Percentiles rank a stretch among this genome's conserved stretches.
phyloP scores from a whole-genome alignment of 345 rosid species.

The Erodium maritimum region DNA sequence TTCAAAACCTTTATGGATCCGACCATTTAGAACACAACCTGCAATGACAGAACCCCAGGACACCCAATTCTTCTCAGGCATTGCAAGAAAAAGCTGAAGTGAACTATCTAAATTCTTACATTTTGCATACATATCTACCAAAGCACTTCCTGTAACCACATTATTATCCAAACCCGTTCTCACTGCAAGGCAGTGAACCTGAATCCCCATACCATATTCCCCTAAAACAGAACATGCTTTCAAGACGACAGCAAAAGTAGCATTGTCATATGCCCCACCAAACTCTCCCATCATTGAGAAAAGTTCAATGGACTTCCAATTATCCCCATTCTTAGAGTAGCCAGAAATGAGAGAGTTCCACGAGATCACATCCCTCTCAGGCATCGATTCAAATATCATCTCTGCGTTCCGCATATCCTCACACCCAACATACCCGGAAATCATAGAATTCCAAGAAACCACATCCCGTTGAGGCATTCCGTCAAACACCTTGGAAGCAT shows the following conservation, averaged over 20 bases:
- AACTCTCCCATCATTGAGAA: slow-evolving; percentile 49
- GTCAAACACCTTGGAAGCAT: slow-evolving; percentile 56
- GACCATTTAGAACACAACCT: slow-evolving; percentile 58
- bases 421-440: slow-evolving; percentile 42
- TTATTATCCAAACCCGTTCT: slow-evolving; percentile 43
- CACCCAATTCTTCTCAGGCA: slow-evolving; percentile 60
- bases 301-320: slow-evolving; percentile 26
- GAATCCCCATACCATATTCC: slow-evolving; percentile 37
- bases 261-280: slow-evolving; percentile 29
- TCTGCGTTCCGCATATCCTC: slow-evolving; percentile 43
- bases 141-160: slow-evolving; percentile 68
- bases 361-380: slow-evolving; percentile 58
- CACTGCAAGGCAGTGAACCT: slow-evolving; percentile 56
- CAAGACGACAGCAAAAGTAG: slow-evolving; percentile 51
- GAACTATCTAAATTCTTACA: slow-evolving; percentile 51
- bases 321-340: slow-evolving; percentile 45
- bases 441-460: slow-evolving; percentile 64
- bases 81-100: slow-evolving; percentile 36
- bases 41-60: slow-evolving; percentile 88
- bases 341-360: slow-evolving; percentile 92
- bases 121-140: slow-evolving; percentile 86
- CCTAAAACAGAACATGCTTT: slow-evolving; percentile 50
- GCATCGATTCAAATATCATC: slow-evolving; percentile 40
- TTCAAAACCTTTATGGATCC: slow-evolving; percentile 34
- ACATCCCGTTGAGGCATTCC: slow-evolving; percentile 49